Evolutionary conservation across 2,329 filamentous ascomycete genomes (phyloP), one percentile per base, ranked within the genome.

Genomic region (Cladorrhinum sp.): DNA sequence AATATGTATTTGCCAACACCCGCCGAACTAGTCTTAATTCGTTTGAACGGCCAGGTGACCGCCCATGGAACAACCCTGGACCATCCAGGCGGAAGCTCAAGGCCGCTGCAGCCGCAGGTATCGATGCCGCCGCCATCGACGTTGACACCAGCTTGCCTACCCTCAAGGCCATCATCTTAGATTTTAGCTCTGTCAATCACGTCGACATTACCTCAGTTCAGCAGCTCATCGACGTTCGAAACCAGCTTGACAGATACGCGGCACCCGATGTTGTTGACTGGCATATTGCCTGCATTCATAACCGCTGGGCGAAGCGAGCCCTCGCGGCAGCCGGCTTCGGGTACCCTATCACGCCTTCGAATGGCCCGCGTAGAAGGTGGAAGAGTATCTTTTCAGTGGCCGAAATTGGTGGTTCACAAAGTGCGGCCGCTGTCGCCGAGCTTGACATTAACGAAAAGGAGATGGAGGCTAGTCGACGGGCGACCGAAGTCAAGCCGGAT

Each of bases 331-430:
- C 90, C 23, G 93, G 93, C 12, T 98, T 98, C 70, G 93, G 93
- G 1, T 92, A 89, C 72, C 92, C 92, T 2, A 85, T 86, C 0
- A 79, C 78, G 13, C 73, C 73, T 6, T 77, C 75, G 58, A 81
- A 78, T 61, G 80, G 77, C 1, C 74, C 79, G 6, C 83, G 84
- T 67, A 81, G 85, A 64, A 84, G 90, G 61, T 98, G 93, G 93
- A 93, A 91, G 73, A 91, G 92, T n/a, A 92, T 98, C 65, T 98
- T 96, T 80, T 92, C 86, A 70, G 92, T 98, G 22, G 91, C 93
- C 1, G 92, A 96, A 71, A 86, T 96, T 65, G 73, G 91, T 63
- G 89, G 92, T 20, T 78, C 79, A 3, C 77, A 86, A 57, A 91
- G 88, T 3, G 90, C 90, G 0, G 88, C 89, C 1, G 85, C 85